Evolutionary conservation across 1,284 basidiomycete genomes (phyloP).

Genomic region (Heterobasidion annosum): DNA sequence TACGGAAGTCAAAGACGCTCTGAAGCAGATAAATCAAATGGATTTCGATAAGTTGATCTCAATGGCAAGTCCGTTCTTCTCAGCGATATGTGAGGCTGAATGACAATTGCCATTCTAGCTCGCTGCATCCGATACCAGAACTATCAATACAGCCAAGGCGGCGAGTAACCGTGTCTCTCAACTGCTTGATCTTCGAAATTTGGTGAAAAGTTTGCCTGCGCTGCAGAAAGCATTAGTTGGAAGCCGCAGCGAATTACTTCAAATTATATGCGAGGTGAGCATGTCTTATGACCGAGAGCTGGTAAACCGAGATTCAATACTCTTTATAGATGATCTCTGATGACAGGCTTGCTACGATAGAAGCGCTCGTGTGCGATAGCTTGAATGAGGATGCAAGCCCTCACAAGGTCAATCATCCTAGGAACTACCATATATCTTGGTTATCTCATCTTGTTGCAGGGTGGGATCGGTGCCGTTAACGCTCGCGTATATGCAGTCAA

Average conservation of each 20-base stretch:
- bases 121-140: constrained; percentile 48
- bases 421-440: neutral
- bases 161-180: constrained; percentile 67
- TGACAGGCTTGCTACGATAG: constrained; percentile 55
- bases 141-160: constrained; percentile 43
- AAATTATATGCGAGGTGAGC: constrained; percentile 50
- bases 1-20: constrained; percentile 54
- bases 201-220: constrained; percentile 57
- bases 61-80: constrained; percentile 32
- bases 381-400: constrained; percentile 65
- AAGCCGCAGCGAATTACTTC: constrained; percentile 50
- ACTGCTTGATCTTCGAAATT: constrained; percentile 65
- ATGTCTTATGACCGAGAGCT: neutral
- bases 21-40: constrained; percentile 67
- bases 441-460: constrained; percentile 25
- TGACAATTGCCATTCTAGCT: constrained; percentile 31
- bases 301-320: neutral
- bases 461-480: constrained; percentile 61
- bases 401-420: constrained; percentile 38
- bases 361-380: constrained; percentile 44
- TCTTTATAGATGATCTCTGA: constrained; percentile 59
- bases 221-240: constrained; percentile 54
- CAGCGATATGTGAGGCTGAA: too few species aligned
- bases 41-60: constrained; percentile 86
- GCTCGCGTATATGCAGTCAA: constrained; percentile 81